Base-by-base conservation (phyloP, 371 early-diverging fungal genomes). In the Actinomortierella ambigua region DNA sequence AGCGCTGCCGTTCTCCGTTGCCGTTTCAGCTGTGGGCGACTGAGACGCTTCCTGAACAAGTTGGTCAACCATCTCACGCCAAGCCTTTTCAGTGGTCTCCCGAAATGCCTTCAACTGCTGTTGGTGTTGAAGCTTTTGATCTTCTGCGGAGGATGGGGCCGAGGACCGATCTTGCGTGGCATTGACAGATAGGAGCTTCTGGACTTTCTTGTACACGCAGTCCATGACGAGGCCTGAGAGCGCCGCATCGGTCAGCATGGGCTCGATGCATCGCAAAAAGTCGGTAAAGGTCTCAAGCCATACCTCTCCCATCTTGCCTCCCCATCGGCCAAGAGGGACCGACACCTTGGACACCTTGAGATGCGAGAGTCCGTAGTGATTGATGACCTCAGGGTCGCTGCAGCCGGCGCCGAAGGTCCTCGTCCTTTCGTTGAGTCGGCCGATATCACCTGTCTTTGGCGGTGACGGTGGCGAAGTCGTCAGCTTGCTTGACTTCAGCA, bases 181-280 rank as follows among this genome's bases (percentile, higher is more conserved):
- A 34, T 4, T 4, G 4, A 11, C 4, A 6, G 34, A 34, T 11
- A 34, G 34, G 7, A 4, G 34, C 11, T 34, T 4, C 50, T 55
- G 62, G 27, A 59, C 65, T 23, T 63, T 59, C 11, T 67, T 63
- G 27, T 73, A 67, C 26, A 63, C 63, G 23, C 66, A 67, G 42
- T 73, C 73, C 57, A 73, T 73, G 23, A 73, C 63, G 2, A 73
- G 34, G 15, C 73, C 73, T 20, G 73, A 66, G 15, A 59, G 55
- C 11, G 73, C 54, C 3, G 73, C 73, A 9, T 66, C 73, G 27
- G 63, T 47, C 61, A 73, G 66, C 73, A 67, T 60, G 0, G 73
- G 66, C 41, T 73, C 73, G 0, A 73, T 63, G 6, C 63, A 63
- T 23, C 57, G 48, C 57, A 73, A 50, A 48, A 73, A 66, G 1